Evolutionary conservation across 768 basidiomycete species (phyloP), one percentile per base, ranked within the genome.

Genomic region (Coprinopsis strossmayeri): DNA sequence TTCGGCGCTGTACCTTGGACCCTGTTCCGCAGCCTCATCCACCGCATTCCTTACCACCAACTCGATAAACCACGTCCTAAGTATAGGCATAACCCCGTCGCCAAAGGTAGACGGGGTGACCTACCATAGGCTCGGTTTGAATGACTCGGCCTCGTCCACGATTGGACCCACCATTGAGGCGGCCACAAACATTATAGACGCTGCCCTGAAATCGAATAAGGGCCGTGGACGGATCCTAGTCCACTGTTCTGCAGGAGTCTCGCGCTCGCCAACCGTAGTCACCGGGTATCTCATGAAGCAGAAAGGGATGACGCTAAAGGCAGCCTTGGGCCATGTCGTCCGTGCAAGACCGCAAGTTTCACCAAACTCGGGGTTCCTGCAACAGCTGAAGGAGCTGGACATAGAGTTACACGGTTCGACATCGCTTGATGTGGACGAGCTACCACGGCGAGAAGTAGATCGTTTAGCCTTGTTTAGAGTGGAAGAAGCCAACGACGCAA

Each of bases 171-270:
- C 62, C 40, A 43, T 53, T 10, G 55, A 63, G n/a, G 42, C 55
- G 1, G 69, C 70, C 10, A 52, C 50, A 38, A 46, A 54, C 4
- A 59, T 69, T 24, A 70, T 70, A 53, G 58, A 67, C 23, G 43
- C 44, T 13, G 62, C 59, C 1, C 43, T 61, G n/a, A 39, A 49
- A 12, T 53, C 52, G 10, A 58, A 52, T 24, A 49, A 61, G 15
- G 61, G 58, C 5, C 55, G 42, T 17, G 67, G 69, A 30, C 62
- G 53, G 46, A 65, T 74, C 28, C 61, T 76, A 4, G 66, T 75
- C 0, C 74, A 76, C 48, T 76, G 74, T 55, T 63, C 61, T 1
- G 73, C 71, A 1, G 74, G 63, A 11, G 65, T 75, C 5, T 75
- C 71, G 2, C 69, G 74, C n/a, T 72, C 71, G 7, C 74, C 72